Base-by-base conservation (phyloP, 208 protist species). In the Trypanosoma boissoni region DNA sequence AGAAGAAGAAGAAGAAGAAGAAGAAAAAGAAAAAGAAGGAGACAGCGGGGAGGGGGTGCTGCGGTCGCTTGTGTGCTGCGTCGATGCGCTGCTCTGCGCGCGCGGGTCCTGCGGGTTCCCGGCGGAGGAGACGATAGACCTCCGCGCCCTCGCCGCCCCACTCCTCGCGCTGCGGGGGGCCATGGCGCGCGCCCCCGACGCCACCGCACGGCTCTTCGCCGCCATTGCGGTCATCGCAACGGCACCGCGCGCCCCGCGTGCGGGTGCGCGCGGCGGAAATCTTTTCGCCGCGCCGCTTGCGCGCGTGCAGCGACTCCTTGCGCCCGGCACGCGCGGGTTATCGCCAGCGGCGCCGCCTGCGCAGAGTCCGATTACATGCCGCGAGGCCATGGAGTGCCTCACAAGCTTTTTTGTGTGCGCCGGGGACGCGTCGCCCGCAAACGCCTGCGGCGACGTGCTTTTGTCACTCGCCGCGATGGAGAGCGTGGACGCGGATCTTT, bases 321-420 rank as follows among this genome's bases (percentile, higher is more conserved):
- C 27, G 10, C 12, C n/a, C 37, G 39, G 8, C 36, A 23, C 10
- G 10, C 42, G 26, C 7, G 28, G 23, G 10, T 8, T n/a, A 10
- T n/a, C 51, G 5, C 5, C 26, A 12, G 20, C 63, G 7, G 53
- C 36, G 36, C 9, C 27, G 18, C 9, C 8, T 3, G 43, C 10
- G 20, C 29, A 18, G 4, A 37, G 36, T 37, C 44, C 21, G 16
- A 45, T 76, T 7, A 57, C 44, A 31, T 82, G 76, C 58, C 39
- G 48, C 0, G 76, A 75, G 29, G 76, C 60, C 12, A 64, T 82
- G 24, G 67, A 77, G 34, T 78, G 53, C 31, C 23, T 82, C 14
- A 64, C 60, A 12, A 72, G 57, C 0, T 36, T 90, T 20, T 86
- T 90, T 48, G 68, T 90, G 9, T 75, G 81, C 39, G 66, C 60